Evolutionary conservation across 1,284 basidiomycete genomes (phyloP), one percentile per base, ranked within the genome.

Genomic region (Ceratobasidium sp.): DNA sequence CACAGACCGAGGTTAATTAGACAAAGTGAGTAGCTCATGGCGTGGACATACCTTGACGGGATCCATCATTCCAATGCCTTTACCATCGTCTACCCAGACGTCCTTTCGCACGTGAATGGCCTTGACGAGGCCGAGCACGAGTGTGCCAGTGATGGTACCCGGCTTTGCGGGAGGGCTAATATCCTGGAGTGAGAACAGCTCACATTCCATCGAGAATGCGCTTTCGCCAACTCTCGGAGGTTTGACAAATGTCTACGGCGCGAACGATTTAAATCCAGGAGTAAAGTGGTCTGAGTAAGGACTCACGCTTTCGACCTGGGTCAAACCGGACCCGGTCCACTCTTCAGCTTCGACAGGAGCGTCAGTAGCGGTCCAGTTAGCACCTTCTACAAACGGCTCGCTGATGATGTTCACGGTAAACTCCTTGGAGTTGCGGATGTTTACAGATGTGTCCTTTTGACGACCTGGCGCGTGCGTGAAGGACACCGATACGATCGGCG

Each of bases 371-470:
- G 90, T 90, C 77, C 88, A 87, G 83, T 95, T 95, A 5, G 91
- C 90, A 1, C 93, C 91, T 82, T 94, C 91, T 59, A 91, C 85
- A 82, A 94, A 93, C 0, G 91, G 85, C 83, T 94, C 93, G 79
- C 91, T 92, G 81, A 95, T 91, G 79, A 95, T 91, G 81, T 90
- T 93, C 61, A 93, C 90, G 7, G 90, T 91, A 83, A 95, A 96
- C 82, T 92, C 88, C 80, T 91, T 91, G 5, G 90, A 92, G 0
- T 85, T 84, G 64, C 89, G 85, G 80, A 95, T 92, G 81, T 95
- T 95, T 77, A 87, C 86, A 67, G 90, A 86, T 0, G 91, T 92
- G 82, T 95, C 92, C 84, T 92, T 91, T 61, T 86, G 84, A 38
- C 85, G 84, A 40, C 54, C 70, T 33, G 44, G 71, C n/a, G 84